These are phyloP conservation scores for Rosa chinensis DNA, from an alignment of 306 rosid species.

Conservation along the genomic window DNA sequence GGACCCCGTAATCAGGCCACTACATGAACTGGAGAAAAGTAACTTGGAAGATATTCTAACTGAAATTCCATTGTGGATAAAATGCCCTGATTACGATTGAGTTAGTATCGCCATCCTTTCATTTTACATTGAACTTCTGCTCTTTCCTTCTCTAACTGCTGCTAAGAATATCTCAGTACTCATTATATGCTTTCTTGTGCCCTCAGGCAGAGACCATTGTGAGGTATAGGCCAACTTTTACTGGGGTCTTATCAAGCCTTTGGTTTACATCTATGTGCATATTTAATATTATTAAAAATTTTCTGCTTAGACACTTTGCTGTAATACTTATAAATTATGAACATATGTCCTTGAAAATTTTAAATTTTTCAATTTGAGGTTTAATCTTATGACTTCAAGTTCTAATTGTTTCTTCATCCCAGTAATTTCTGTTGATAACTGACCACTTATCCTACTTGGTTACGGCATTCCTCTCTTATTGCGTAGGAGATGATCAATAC, in stretches of 20 bases:
- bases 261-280: neutral
- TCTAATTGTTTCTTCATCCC: neutral
- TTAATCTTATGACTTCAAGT: neutral
- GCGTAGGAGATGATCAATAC: neutral
- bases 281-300: neutral
- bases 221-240: neutral
- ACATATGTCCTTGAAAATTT: neutral
- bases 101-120: conserved; percentile 45
- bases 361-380: neutral
- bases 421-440: neutral
- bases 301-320: neutral
- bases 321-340: neutral
- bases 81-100: conserved; percentile 78
- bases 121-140: neutral
- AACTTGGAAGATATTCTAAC: conserved; percentile 68
- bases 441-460: neutral
- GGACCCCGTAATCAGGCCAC: conserved; percentile 69
- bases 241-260: neutral
- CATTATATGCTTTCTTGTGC: conserved; percentile 28
- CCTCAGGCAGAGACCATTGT: too few relatives aligned
- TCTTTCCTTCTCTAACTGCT: neutral
- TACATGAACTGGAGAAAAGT: conserved; percentile 66
- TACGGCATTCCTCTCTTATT: neutral
- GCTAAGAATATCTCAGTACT: conserved; percentile 18
- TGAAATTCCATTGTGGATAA: conserved; percentile 90